Evolutionary conservation across 75 land plant genomes (phyloP).

Genomic region (Pinus albicaulis): DNA sequence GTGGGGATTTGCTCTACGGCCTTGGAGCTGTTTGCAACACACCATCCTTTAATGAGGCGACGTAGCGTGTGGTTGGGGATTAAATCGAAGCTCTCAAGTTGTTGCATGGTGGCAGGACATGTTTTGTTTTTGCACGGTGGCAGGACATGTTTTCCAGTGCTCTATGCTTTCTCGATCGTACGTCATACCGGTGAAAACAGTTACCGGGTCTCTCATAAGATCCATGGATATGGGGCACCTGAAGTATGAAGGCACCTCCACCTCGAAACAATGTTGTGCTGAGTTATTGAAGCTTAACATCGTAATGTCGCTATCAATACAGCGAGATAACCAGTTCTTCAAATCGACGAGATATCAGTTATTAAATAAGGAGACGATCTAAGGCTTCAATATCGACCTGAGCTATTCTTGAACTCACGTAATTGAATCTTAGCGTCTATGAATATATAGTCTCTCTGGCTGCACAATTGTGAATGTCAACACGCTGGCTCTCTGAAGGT

Average conservation of each 20-base stretch:
- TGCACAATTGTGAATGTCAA: no score
- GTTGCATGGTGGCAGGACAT: constrained; percentile 24
- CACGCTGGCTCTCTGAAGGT: no score
- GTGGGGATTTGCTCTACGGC: not conserved
- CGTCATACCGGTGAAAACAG: constrained; percentile 22
- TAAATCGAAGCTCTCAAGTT: not conserved
- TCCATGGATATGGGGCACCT: constrained; percentile 34
- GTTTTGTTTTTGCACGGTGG: constrained; percentile 6
- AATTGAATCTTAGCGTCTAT: no score
- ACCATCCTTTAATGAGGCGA: constrained; percentile 30
- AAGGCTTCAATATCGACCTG: no score
- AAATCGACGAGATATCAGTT: no score
- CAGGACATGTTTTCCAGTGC: no score
- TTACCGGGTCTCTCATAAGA: constrained; percentile 31
- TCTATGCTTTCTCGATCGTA: constrained; percentile 32
- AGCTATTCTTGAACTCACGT: no score
- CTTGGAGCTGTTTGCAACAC: not conserved
- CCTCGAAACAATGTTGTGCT: not conserved
- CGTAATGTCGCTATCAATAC: not conserved
- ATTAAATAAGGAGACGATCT: no score
- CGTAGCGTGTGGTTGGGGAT: constrained; percentile 31
- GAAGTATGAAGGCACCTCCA: constrained; percentile 22
- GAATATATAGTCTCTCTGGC: no score
- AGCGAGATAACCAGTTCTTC: not conserved
- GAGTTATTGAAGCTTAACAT: no score